Conservation (phyloP, 164 flowering plant species). For the Houttuynia cordata region DNA sequence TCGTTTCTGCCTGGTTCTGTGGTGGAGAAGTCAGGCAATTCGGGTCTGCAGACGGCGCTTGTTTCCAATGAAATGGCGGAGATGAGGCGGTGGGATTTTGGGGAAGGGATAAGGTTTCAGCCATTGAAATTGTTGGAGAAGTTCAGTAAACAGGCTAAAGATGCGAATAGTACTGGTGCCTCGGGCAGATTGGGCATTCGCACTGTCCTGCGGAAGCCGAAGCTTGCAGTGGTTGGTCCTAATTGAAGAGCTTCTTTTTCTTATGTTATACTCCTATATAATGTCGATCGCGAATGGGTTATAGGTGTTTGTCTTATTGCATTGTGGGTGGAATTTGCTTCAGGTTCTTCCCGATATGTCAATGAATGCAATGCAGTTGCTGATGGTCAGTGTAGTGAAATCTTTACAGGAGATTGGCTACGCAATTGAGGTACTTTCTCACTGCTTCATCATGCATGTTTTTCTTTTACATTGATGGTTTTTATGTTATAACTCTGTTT, state of each 20-base stretch:
- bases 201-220: constrained; percentile 61
- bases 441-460: too few species aligned
- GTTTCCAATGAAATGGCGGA: constrained; percentile 29
- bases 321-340: constrained; percentile 10
- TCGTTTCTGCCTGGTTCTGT: constrained; percentile 62
- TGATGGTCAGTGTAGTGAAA: constrained; percentile 66
- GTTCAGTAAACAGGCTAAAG: constrained; percentile 37
- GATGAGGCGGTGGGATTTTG: constrained; percentile 49
- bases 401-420: constrained; percentile 80
- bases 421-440: constrained; percentile 46
- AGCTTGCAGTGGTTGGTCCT: constrained; percentile 74
- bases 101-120: constrained; percentile 56
- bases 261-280: not conserved
- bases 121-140: constrained; percentile 41
- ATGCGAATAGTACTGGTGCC: constrained; percentile 18
- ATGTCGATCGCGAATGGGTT: not conserved
- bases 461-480: too few species aligned
- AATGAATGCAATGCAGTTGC: constrained; percentile 56
- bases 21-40: constrained; percentile 31
- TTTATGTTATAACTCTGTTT: too few species aligned
- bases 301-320: constrained; percentile 1
- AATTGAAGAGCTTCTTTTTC: not conserved
- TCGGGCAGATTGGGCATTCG: constrained; percentile 23
- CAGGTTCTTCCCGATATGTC: constrained; percentile 83
- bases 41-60: constrained; percentile 4